These are phyloP conservation scores for Saccharomycopsis sp. DNA, from an alignment of 805 yeast genomes.

Conservation along the genomic window DNA sequence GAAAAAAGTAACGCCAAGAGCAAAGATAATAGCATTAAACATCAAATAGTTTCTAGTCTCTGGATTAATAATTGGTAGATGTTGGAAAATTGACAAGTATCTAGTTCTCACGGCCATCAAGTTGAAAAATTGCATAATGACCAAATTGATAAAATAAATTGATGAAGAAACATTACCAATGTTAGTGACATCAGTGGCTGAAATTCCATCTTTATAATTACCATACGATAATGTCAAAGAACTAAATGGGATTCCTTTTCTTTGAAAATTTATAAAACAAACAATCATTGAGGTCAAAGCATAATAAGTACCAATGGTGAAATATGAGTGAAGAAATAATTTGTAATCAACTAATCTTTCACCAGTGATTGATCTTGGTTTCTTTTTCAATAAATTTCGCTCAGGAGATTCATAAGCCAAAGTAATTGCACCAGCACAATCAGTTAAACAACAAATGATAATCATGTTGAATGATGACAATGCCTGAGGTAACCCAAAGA, in stretches of 20 bases:
- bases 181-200: slow-evolving; percentile 25
- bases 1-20: slow-evolving; percentile 34
- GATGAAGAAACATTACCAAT: slow-evolving; percentile 33
- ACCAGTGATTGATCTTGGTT: slow-evolving; percentile 37
- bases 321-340: slow-evolving; percentile 37
- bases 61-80: slow-evolving; percentile 27
- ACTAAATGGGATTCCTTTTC: slow-evolving; percentile 32
- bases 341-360: slow-evolving; percentile 36
- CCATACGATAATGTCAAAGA: slow-evolving; percentile 34
- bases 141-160: slow-evolving; percentile 41
- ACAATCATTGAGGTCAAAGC: slow-evolving; percentile 36
- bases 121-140: slow-evolving; percentile 42
- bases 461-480: slow-evolving; percentile 45
- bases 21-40: slow-evolving; percentile 31
- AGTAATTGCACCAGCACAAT: slow-evolving; percentile 38
- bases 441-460: slow-evolving; percentile 42
- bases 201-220: slow-evolving; percentile 24
- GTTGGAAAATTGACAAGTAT: slow-evolving; percentile 36
- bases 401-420: slow-evolving; percentile 40
- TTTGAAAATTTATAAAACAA: slow-evolving; percentile 33
- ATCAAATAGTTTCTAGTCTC: slow-evolving; percentile 27
- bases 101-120: slow-evolving; percentile 38
- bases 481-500: slow-evolving; percentile 45
- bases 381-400: slow-evolving; percentile 34
- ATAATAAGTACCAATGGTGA: slow-evolving; percentile 36